These are phyloP conservation scores for Elaeagnus macrophylla DNA, from an alignment of 306 rosid species.

Conservation along the genomic window DNA sequence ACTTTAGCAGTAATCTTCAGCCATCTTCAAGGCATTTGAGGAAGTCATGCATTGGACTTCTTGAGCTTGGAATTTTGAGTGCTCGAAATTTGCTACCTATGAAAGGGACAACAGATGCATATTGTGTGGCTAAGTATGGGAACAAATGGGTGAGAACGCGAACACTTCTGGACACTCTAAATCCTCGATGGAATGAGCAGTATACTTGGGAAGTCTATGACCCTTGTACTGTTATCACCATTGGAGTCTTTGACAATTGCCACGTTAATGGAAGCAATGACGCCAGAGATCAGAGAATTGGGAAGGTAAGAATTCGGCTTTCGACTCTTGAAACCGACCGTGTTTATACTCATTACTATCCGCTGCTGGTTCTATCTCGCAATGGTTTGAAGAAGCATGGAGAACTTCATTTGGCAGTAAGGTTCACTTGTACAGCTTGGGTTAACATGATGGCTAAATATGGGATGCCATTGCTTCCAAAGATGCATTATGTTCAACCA, in stretches of 20 bases:
- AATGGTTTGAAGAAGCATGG: slow-evolving; percentile 79
- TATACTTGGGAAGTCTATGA: slow-evolving; percentile 90
- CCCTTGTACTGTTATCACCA: slow-evolving; percentile 80
- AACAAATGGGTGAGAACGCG: slow-evolving; percentile 91
- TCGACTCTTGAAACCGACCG: slow-evolving; percentile 79
- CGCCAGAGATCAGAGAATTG: slow-evolving; percentile 62
- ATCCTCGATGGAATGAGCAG: slow-evolving; percentile 96
- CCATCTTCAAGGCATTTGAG: slow-evolving; percentile 70
- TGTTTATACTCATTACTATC: slow-evolving; percentile 78
- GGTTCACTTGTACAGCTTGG: slow-evolving; percentile 85
- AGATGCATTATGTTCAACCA: slow-evolving; percentile 85
- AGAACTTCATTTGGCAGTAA: slow-evolving; percentile 82
- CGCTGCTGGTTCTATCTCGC: slow-evolving; percentile 59
- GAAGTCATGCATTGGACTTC: slow-evolving; percentile 60
- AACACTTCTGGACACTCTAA: slow-evolving; percentile 61
- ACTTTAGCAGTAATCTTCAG: slow-evolving; percentile 84
- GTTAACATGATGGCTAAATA: slow-evolving; percentile 75
- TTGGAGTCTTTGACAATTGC: slow-evolving; percentile 71
- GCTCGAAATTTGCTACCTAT: slow-evolving; percentile 66
- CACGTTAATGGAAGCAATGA: slow-evolving; percentile 55
- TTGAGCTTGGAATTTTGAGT: slow-evolving; percentile 82
- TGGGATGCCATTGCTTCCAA: slow-evolving; percentile 77
- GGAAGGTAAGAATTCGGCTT: slow-evolving; percentile 81
- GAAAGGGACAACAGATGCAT: slow-evolving; percentile 76
- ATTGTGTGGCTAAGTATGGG: slow-evolving; percentile 92